phyloP scores from a whole-genome alignment of 1,284 basidiomycete genomes.

The Sparassis latifolia region DNA sequence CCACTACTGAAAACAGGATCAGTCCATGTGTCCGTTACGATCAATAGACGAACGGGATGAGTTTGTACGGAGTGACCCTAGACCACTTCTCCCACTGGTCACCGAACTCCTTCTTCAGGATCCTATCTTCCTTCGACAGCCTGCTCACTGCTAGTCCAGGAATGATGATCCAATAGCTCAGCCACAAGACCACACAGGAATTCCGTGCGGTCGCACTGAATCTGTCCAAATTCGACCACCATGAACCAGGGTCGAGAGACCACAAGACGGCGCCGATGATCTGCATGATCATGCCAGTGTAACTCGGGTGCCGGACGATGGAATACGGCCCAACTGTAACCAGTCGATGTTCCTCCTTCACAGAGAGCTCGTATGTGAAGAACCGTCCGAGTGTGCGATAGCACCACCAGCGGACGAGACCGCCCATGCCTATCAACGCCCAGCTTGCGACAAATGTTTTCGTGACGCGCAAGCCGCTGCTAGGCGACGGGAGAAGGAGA shows the following conservation, averaged over 20 bases:
- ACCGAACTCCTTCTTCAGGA: slow-evolving; percentile 1
- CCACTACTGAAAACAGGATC: no score
- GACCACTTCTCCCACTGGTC: slow-evolving; percentile 4
- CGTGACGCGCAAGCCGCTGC: neutral
- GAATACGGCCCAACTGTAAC: slow-evolving; percentile 9
- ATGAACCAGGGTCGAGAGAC: neutral
- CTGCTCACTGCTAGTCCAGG: neutral
- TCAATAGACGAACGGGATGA: slow-evolving; percentile 1
- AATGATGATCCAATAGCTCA: neutral
- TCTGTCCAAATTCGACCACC: neutral
- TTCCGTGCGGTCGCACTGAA: neutral
- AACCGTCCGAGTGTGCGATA: slow-evolving; percentile 5
- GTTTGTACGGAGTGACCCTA: neutral
- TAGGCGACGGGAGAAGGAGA: neutral
- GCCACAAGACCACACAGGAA: neutral
- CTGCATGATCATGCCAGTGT: slow-evolving; percentile 3
- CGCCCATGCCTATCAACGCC: neutral
- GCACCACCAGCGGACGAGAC: slow-evolving; percentile 1
- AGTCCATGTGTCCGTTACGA: no score
- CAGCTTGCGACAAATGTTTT: neutral
- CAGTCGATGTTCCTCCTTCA: slow-evolving; percentile 4
- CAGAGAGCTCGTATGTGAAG: slow-evolving; percentile 10
- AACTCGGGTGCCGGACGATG: slow-evolving; percentile 9
- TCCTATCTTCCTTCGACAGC: neutral
- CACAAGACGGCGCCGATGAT: neutral